Evolutionary conservation across 1,284 basidiomycete genomes (phyloP).

Genomic region (Cryptococcus hybrid): DNA sequence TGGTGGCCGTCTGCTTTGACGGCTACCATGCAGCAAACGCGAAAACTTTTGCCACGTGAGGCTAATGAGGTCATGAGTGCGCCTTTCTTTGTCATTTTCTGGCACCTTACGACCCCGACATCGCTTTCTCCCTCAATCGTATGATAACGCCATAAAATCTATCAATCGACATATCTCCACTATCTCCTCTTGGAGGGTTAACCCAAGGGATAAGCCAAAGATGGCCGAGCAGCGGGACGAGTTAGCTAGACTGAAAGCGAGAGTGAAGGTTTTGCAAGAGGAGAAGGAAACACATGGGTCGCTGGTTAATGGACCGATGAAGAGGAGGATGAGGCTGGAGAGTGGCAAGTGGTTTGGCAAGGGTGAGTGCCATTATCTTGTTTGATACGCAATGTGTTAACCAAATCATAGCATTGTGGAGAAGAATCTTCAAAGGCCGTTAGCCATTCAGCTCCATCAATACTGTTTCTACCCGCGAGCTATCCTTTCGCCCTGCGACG

Average conservation of each 20-base stretch:
- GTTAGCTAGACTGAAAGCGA: conserved; percentile 22
- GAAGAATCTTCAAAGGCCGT: conserved; percentile 14
- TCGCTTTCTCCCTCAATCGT: conserved; percentile 61
- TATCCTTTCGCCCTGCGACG: conserved; percentile 91
- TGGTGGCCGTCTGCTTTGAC: conserved; percentile 37
- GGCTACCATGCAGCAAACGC: conserved; percentile 31
- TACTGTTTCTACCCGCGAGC: conserved; percentile 92
- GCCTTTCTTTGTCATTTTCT: conserved; percentile 89
- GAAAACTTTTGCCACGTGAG: conserved; percentile 21
- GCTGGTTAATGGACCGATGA: conserved; percentile 58
- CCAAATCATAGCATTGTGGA: conserved; percentile 20
- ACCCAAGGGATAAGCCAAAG: conserved; percentile 11
- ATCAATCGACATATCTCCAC: conserved; percentile 45
- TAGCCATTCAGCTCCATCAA: conserved; percentile 54
- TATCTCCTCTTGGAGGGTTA: conserved; percentile 33
- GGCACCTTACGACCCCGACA: conserved; percentile 87
- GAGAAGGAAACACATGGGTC: conserved; percentile 41
- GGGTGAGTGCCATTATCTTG: conserved; percentile 51
- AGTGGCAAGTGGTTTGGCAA: conserved; percentile 85
- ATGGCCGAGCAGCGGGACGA: conserved; percentile 25
- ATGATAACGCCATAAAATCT: conserved; percentile 48
- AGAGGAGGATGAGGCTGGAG: conserved; percentile 74
- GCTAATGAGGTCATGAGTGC: conserved; percentile 54
- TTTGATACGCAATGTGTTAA: neutral
- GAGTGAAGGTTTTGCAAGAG: conserved; percentile 27